Conservation (phyloP, 1,284 basidiomycete species). For the Xerocomus alliaceus region DNA sequence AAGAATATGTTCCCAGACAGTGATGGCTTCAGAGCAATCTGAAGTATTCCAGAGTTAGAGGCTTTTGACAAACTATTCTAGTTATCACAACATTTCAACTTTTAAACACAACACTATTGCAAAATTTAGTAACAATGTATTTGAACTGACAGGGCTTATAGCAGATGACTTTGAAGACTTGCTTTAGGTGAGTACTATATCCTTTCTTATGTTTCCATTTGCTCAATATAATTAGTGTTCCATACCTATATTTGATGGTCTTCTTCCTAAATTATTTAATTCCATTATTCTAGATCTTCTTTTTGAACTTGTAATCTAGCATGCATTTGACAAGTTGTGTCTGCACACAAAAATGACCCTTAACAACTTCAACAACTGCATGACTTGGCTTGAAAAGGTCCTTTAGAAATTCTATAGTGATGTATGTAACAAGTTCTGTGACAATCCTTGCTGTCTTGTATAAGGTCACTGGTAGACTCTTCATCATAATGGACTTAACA, state of each 20-base stretch:
- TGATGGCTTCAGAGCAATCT: too few species aligned
- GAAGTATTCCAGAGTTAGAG: too few species aligned
- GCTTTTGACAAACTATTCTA: too few species aligned
- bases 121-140: conserved; percentile 17
- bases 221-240: conserved; percentile 25
- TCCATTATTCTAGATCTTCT: conserved; percentile 17
- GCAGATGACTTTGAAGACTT: conserved; percentile 29
- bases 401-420: not conserved
- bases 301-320: conserved; percentile 39
- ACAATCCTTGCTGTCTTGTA: too few species aligned
- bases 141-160: conserved; percentile 7
- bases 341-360: conserved; percentile 41
- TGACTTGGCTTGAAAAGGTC: not conserved
- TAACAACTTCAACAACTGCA: conserved; percentile 23
- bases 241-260: conserved; percentile 44
- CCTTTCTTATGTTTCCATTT: not conserved
- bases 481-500: too few species aligned
- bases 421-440: not conserved
- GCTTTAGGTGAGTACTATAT: conserved; percentile 36
- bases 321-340: conserved; percentile 42
- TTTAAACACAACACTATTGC: conserved; percentile 8
- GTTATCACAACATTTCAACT: conserved; percentile 7
- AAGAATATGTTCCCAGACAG: too few species aligned
- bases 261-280: conserved; percentile 39
- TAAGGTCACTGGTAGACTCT: too few species aligned